Percentiles rank a stretch among this genome's conserved stretches.
Conservation (phyloP, 139 green algal species). For the Zygnema cylindricum region DNA sequence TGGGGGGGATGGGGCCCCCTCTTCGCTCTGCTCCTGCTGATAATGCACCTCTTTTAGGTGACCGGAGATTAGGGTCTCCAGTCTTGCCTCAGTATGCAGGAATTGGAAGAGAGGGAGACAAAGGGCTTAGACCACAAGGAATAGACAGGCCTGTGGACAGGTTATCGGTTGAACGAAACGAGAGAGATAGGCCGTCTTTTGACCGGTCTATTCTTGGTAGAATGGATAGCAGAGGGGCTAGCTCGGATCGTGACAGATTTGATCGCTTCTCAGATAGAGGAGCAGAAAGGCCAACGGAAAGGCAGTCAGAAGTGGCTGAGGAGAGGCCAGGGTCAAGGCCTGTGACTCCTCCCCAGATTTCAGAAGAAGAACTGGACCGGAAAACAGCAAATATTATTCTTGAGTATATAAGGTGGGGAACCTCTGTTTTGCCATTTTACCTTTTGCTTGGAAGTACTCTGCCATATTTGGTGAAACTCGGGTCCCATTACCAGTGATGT, state of each 20-base stretch:
- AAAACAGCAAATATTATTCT: not conserved
- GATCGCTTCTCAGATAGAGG: not conserved
- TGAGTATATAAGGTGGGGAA: not conserved
- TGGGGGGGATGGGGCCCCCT: not conserved
- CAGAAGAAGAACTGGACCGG: not conserved
- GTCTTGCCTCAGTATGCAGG: not conserved
- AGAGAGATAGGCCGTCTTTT: too few species aligned
- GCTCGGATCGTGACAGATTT: not conserved
- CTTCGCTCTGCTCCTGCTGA: not conserved
- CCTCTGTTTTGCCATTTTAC: too few species aligned
- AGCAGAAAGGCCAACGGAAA: not conserved
- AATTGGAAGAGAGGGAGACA: not conserved
- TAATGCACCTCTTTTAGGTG: not conserved
- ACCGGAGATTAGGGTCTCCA: not conserved
- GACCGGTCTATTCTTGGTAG: not conserved
- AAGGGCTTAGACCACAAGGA: not conserved
- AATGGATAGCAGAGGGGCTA: not conserved
- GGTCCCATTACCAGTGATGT: too few species aligned
- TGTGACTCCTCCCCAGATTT: not conserved
- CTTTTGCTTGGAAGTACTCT: too few species aligned
- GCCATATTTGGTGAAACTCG: too few species aligned
- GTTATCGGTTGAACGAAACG: not conserved
- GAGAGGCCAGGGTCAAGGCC: not conserved
- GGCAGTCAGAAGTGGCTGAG: not conserved
- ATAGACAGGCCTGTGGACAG: not conserved